Evolutionary conservation across 208 protist species (phyloP).

Genomic region (Wallacemonas sp.): DNA sequence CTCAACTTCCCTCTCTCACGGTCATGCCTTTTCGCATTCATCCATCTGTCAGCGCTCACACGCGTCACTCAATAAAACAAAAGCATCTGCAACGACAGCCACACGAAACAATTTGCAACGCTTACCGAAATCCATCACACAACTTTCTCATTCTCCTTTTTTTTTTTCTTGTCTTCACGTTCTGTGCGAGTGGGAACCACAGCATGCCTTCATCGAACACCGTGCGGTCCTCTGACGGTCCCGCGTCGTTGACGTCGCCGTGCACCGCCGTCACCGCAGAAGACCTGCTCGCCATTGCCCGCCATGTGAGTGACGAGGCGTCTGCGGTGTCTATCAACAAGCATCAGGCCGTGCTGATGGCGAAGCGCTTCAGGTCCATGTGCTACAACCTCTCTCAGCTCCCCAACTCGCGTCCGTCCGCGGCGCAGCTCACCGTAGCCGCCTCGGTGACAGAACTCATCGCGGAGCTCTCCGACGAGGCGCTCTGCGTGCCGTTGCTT

Average conservation of each 20-base stretch:
- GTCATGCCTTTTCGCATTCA: no score
- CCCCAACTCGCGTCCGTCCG: conserved; percentile 26
- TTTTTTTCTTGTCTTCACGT: conserved; percentile 1
- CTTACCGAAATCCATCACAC: background rate
- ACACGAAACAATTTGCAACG: background rate
- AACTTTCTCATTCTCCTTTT: conserved; percentile 7
- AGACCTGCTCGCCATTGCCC: background rate
- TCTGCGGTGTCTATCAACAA: conserved; percentile 11
- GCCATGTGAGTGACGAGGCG: background rate
- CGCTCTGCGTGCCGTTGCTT: conserved; percentile 33
- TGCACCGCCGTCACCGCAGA: background rate
- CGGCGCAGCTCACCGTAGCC: conserved; percentile 14
- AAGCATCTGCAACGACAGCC: background rate
- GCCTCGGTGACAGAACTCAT: conserved; percentile 14
- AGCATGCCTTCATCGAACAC: background rate
- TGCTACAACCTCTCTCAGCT: conserved; percentile 21
- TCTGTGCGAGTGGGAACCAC: background rate
- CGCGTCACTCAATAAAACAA: no score
- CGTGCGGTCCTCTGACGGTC: background rate
- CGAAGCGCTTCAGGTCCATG: conserved; percentile 22
- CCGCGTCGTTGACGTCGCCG: background rate
- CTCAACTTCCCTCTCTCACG: no score
- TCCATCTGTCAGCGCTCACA: no score
- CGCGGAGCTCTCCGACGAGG: conserved; percentile 13
- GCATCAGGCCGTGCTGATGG: conserved; percentile 16